Conservation (phyloP, 2,329 filamentous ascomycete genomes). For the Eutypa lata region DNA sequence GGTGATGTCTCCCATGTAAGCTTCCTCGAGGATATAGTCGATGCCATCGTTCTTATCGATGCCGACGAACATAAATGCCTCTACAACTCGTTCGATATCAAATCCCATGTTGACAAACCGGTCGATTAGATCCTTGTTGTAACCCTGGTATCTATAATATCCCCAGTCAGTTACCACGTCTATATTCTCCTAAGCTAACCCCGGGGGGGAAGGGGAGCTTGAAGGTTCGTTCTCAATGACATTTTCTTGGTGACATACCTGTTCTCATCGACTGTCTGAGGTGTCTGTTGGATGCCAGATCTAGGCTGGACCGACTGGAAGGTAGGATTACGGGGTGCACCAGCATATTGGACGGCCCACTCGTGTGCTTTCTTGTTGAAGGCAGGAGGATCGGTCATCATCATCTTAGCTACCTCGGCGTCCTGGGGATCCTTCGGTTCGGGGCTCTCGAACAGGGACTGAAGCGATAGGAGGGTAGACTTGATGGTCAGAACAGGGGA, state of each 20-base stretch:
- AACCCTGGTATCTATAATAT: conserved; percentile 71
- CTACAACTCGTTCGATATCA: conserved; percentile 78
- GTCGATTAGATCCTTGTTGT: conserved; percentile 79
- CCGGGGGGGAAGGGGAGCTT: not conserved
- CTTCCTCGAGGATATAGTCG: conserved; percentile 85
- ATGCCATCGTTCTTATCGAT: conserved; percentile 75
- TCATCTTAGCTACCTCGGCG: conserved; percentile 88
- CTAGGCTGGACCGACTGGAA: conserved; percentile 22
- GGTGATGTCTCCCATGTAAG: conserved; percentile 86
- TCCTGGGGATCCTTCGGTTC: conserved; percentile 97
- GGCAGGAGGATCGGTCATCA: conserved; percentile 72
- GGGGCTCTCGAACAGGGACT: conserved; percentile 87
- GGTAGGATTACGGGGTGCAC: conserved; percentile 55
- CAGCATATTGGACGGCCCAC: conserved; percentile 83
- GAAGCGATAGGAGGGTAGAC: conserved; percentile 86
- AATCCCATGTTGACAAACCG: conserved; percentile 91
- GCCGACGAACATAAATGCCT: conserved; percentile 76
- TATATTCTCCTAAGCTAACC: not conserved
- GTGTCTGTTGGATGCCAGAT: conserved; percentile 31
- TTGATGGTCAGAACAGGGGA: conserved; percentile 96
- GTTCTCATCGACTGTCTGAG: conserved; percentile 54
- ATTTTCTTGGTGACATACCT: conserved; percentile 21
- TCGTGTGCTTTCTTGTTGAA: conserved; percentile 83
- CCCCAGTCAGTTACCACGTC: not conserved
- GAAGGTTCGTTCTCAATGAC: too few relatives aligned